Base-by-base conservation (phyloP, 2,329 filamentous ascomycete genomes). In the Epichloe gansuensis region DNA sequence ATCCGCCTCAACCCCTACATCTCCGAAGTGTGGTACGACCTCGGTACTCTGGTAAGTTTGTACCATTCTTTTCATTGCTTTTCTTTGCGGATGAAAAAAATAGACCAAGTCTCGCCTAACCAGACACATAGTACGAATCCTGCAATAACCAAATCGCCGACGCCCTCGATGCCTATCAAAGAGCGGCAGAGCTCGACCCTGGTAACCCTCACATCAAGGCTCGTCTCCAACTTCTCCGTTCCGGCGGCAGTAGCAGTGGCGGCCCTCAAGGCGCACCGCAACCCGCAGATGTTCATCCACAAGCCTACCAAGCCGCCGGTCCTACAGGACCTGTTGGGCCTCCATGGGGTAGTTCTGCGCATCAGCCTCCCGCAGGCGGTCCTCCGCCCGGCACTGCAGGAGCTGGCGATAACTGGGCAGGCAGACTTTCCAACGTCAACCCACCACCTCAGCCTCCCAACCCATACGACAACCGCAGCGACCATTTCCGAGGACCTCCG, bases 131-230 rank as follows among this genome's bases (percentile, higher is more conserved):
- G 86, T 98, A 98, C 65, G 93, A 98, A 69, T 95, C 90, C 28
- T 98, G 93, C 71, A 97, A 98, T 76, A 97, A 97, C 72, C 93
- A 98, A 71, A 95, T 95, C 54, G 88, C 84, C 50, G 93, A 98
- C 74, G 93, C 93, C 1, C 77, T 97, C 45, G 93, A 98, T 68
- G 93, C 93, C 5, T 98, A 97, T 67, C 87, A 91, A 63, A 82
- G 93, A 60, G 93, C 93, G 42, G 91, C 91, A 38, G 93, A 98
- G 67, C 81, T 98, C 58, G 93, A 98, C 65, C 91, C 93, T 0
- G 77, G 75, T 56, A 97, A 98, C 65, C 87, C 88, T 41, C 91
- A 97, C 68, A 97, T 98, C 75, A 97, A 97, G 70, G 90, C 91
- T 54, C 84, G 93, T 56, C 76, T 98, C 56, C 88, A 95, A 65